Percentiles rank a stretch among this genome's conserved stretches.
Conservation (phyloP, 495 filamentous ascomycete species). For the Penicillium verhagenii region DNA sequence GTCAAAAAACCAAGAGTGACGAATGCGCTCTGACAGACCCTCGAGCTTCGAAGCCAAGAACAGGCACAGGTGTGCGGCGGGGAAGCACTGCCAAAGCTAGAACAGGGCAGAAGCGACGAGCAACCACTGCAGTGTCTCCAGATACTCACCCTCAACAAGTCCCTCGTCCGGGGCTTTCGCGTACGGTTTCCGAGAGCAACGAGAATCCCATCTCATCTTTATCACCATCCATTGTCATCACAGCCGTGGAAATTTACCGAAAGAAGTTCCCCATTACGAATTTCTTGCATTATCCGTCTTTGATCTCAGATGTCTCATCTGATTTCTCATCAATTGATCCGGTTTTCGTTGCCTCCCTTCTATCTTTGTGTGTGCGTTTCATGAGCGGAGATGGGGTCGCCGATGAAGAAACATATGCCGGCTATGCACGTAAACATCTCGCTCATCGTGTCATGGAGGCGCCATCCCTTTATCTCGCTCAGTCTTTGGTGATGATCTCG, state of each 20-base stretch:
- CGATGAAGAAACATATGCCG: slow-evolving; percentile 34
- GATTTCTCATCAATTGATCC: slow-evolving; percentile 35
- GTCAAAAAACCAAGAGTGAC: slow-evolving; percentile 24
- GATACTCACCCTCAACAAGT: neutral
- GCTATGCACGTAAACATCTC: slow-evolving; percentile 38
- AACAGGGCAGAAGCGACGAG: slow-evolving; percentile 16
- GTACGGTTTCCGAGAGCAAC: neutral
- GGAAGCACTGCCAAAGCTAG: neutral
- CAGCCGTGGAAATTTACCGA: slow-evolving; percentile 40
- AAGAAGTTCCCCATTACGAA: slow-evolving; percentile 45
- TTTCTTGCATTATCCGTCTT: slow-evolving; percentile 45
- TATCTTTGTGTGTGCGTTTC: slow-evolving; percentile 43
- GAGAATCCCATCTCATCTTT: slow-evolving; percentile 28
- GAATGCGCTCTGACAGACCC: slow-evolving; percentile 37
- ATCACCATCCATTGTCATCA: slow-evolving; percentile 33
- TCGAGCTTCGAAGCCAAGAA: slow-evolving; percentile 12
- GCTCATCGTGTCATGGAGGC: slow-evolving; percentile 40
- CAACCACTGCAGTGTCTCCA: slow-evolving; percentile 4
- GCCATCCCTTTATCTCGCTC: slow-evolving; percentile 41
- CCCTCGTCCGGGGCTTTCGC: neutral
- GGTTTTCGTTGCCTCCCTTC: slow-evolving; percentile 41
- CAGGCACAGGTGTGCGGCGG: neutral
- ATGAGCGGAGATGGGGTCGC: slow-evolving; percentile 29
- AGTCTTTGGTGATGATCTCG: slow-evolving; percentile 43
- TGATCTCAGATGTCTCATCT: slow-evolving; percentile 42